Percentiles rank a stretch among this genome's conserved stretches.
These are phyloP conservation scores for Emmonsiellopsis sp. DNA, from an alignment of 2,329 filamentous ascomycete species.

Conservation along the genomic window DNA sequence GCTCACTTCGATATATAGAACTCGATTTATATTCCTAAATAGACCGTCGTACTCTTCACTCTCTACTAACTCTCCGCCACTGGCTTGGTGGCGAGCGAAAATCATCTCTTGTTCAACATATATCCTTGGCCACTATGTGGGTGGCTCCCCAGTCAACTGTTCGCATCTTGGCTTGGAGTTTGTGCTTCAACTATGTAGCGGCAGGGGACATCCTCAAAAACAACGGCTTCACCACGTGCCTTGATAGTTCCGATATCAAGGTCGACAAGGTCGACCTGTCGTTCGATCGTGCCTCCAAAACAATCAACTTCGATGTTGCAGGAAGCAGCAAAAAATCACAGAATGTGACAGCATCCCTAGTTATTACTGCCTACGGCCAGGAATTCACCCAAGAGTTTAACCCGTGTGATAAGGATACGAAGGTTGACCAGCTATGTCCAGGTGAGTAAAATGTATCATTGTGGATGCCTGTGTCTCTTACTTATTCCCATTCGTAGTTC, in stretches of 20 bases:
- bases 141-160: conserved; percentile 12
- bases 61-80: no score
- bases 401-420: conserved; percentile 62
- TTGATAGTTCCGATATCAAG: conserved; percentile 48
- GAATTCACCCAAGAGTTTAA: conserved; percentile 72
- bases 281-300: conserved; percentile 67
- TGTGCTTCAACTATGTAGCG: conserved; percentile 37
- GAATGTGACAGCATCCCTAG: conserved; percentile 69
- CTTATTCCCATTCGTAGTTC: conserved; percentile 45
- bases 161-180: conserved; percentile 20
- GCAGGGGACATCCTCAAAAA: conserved; percentile 69
- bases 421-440: conserved; percentile 70
- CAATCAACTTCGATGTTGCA: conserved; percentile 70
- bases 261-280: conserved; percentile 67
- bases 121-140: conserved; percentile 17
- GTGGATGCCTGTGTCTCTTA: not conserved
- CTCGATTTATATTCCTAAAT: no score
- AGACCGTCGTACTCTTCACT: no score
- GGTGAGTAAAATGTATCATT: conserved; percentile 41
- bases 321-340: conserved; percentile 65
- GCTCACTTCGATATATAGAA: not conserved
- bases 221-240: conserved; percentile 68
- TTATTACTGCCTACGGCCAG: conserved; percentile 75
- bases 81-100: no score
- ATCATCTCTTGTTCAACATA: not conserved